phyloP scores from a whole-genome alignment of 1,284 basidiomycete species.

The Leccinum pachyderme region DNA sequence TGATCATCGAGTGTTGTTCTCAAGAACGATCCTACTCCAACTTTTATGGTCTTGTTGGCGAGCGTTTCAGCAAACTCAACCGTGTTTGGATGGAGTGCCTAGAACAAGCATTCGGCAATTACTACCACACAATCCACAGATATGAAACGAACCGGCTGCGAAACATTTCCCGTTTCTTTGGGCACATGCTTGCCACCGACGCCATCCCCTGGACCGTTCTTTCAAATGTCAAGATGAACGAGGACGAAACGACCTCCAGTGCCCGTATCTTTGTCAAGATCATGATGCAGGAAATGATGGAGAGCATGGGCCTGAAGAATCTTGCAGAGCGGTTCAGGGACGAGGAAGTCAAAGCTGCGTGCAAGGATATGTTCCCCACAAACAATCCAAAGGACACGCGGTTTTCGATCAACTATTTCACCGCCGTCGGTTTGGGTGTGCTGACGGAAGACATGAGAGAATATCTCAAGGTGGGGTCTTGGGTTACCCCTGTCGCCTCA shows the following conservation, averaged over 20 bases:
- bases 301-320: constrained; percentile 85
- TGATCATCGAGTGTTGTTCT: constrained; percentile 99
- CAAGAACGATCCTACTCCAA: constrained; percentile 97
- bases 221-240: constrained; percentile 88
- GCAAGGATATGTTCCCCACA: constrained; percentile 88
- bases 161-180: constrained; percentile 97
- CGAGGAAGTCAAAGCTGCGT: constrained; percentile 74
- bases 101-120: constrained; percentile 85
- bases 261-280: constrained; percentile 99
- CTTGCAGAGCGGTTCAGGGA: constrained; percentile 87
- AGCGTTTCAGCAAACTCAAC: constrained; percentile 95
- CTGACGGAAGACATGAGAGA: constrained; percentile 97
- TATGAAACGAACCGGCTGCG: constrained; percentile 98
- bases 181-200: constrained; percentile 84
- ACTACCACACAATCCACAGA: constrained; percentile 96
- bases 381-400: constrained; percentile 96
- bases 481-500: not conserved
- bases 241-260: constrained; percentile 96
- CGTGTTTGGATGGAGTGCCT: constrained; percentile 90
- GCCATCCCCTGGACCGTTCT: constrained; percentile 88
- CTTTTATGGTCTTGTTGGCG: constrained; percentile 95
- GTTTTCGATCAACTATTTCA: constrained; percentile 98
- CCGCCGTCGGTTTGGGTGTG: constrained; percentile 87
- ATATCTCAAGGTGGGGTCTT: constrained; percentile 75
- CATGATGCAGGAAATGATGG: constrained; percentile 91